phyloP scores from a whole-genome alignment of 805 yeast genomes.

The Sugiyamaella boreocaroliniensis region DNA sequence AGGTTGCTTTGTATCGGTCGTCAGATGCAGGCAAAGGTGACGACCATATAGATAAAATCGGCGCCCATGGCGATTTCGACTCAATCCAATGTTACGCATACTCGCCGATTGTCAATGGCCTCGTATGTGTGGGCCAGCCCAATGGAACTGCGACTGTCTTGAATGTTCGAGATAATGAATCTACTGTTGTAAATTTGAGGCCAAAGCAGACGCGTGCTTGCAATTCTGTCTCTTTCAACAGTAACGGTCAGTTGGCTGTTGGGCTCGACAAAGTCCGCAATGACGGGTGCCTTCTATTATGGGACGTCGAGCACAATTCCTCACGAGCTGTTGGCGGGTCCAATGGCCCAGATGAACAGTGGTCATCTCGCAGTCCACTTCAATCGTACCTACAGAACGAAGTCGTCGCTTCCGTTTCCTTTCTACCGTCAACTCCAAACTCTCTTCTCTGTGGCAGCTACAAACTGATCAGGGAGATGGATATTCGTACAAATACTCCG shows the following conservation, averaged over 20 bases:
- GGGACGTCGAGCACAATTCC: slow-evolving; percentile 49
- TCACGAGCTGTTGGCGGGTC: slow-evolving; percentile 30
- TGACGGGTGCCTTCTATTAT: slow-evolving; percentile 69
- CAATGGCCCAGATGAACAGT: background rate
- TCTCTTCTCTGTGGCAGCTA: slow-evolving; percentile 67
- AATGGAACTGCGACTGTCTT: slow-evolving; percentile 61
- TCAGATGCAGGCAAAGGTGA: slow-evolving; percentile 8
- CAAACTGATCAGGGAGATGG: slow-evolving; percentile 71
- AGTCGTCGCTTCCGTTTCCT: slow-evolving; percentile 60
- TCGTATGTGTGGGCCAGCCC: slow-evolving; percentile 64
- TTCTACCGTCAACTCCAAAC: slow-evolving; percentile 50
- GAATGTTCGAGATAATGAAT: slow-evolving; percentile 40
- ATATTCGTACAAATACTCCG: slow-evolving; percentile 50
- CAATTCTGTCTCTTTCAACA: slow-evolving; percentile 64
- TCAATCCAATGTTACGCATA: slow-evolving; percentile 62
- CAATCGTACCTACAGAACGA: slow-evolving; percentile 62
- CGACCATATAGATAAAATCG: slow-evolving; percentile 30
- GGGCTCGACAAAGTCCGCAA: slow-evolving; percentile 75
- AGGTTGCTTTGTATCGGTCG: slow-evolving; percentile 48
- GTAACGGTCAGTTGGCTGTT: slow-evolving; percentile 58
- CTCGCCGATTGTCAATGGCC: slow-evolving; percentile 48
- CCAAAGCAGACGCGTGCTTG: slow-evolving; percentile 70
- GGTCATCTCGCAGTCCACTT: slow-evolving; percentile 15
- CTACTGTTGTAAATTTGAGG: slow-evolving; percentile 37
- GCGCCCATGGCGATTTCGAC: slow-evolving; percentile 47